A percentile compares a stretch with the other conserved stretches of the same genome.
Evolutionary conservation across 305 asterid species (phyloP).

Genomic region (Fraxinus ornus): DNA sequence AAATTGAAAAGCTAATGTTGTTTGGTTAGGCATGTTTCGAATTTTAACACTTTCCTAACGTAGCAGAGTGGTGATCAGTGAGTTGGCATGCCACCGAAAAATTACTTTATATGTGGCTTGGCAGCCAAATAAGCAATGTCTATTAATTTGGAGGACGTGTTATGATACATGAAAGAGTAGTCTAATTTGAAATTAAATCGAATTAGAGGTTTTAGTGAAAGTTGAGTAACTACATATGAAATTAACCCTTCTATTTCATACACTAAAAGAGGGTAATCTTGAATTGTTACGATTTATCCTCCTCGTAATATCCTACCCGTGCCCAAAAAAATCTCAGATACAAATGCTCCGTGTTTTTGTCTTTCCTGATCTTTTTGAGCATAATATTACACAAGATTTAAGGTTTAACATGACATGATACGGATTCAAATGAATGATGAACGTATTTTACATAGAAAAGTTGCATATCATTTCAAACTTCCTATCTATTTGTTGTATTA

Average conservation of each 20-base stretch:
- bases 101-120: neutral
- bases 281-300: neutral
- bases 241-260: neutral
- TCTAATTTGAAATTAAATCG: neutral
- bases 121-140: neutral
- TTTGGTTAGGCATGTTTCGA: neutral
- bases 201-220: neutral
- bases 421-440: neutral
- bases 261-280: neutral
- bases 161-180: neutral
- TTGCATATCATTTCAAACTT: neutral
- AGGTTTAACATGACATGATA: neutral
- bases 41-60: neutral
- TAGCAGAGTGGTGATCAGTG: neutral
- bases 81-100: neutral
- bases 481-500: conserved; percentile 24
- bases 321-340: neutral
- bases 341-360: neutral
- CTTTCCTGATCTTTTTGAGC: neutral
- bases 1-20: neutral
- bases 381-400: neutral
- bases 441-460: neutral
- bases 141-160: neutral
- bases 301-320: neutral
- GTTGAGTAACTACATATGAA: neutral